Base-by-base conservation (phyloP, 768 basidiomycete genomes). In the Suillus ampliporus region DNA sequence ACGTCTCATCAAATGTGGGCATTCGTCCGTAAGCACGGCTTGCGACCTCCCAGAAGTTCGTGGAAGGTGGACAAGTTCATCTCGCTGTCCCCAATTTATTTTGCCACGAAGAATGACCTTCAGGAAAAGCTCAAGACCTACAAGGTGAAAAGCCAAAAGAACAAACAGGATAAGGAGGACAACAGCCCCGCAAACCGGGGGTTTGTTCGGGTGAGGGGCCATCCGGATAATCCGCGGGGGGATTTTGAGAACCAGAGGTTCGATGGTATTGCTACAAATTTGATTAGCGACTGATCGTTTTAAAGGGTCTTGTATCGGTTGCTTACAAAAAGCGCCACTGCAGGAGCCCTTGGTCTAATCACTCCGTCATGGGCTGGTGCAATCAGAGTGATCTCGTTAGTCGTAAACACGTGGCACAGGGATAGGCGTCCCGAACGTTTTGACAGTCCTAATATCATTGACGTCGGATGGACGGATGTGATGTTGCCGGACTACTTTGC, bases 231-330 rank as follows among this genome's bases (percentile, higher is more conserved):
- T 10, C 68, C 72, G 43, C 77, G 85, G 9, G 82, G 69, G 3
- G 71, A 73, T 9, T 85, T 83, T 70, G 84, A 86, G 57, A 81
- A 84, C 50, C 81, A 83, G 51, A 77, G 84, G 82, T 81, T 61
- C 38, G 4, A 5, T 15, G 10, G 21, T 31, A 44, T n/a, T 10
- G 15, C 46, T 48, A 23, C 35, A 17, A 28, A 43, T 28, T 14
- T 34, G 28, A 17, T 44, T 13, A 4, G 38, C 17, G 53, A 54
- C 53, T 54, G 23, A 54, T n/a, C 50, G 13, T 13, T 44, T 37
- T n/a, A 26, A 51, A 80, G 79, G 21, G 61, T 69, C 0, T 60
- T 80, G 19, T 79, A 77, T 59, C 65, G 66, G 13, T 67, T 81
- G 13, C 60, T 79, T 58, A 69, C 63, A 4, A 35, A 58, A 28